These are phyloP conservation scores for Aspergillus alliaceus DNA, from an alignment of 2,329 filamentous ascomycete species.

Conservation along the genomic window DNA sequence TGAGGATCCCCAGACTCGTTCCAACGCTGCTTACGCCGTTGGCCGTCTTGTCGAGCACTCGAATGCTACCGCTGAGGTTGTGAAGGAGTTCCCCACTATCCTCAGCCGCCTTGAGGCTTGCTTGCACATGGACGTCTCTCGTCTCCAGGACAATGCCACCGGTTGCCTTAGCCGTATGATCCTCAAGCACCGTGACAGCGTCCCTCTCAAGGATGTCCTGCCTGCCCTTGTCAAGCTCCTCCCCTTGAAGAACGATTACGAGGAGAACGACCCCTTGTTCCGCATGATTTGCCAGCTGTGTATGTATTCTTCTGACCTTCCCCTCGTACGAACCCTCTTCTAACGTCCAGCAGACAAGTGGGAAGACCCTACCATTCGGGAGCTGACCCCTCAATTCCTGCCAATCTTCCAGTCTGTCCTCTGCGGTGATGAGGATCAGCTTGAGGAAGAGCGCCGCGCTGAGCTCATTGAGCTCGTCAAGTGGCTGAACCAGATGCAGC, in stretches of 20 bases:
- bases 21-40: constrained; percentile 89
- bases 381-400: constrained; percentile 47
- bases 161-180: constrained; percentile 93
- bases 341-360: constrained; percentile 41
- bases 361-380: constrained; percentile 46
- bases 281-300: constrained; percentile 85
- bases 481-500: constrained; percentile 48
- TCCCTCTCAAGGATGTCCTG: constrained; percentile 78
- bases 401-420: constrained; percentile 51
- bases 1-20: constrained; percentile 87
- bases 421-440: constrained; percentile 45
- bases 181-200: constrained; percentile 76
- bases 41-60: constrained; percentile 84
- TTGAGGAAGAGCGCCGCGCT: constrained; percentile 49
- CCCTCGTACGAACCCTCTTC: neutral
- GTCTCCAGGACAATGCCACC: constrained; percentile 88
- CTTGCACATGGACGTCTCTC: constrained; percentile 72
- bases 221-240: constrained; percentile 76
- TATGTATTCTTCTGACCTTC: constrained; percentile 48
- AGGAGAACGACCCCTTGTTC: constrained; percentile 94
- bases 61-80: constrained; percentile 68
- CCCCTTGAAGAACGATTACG: constrained; percentile 87
- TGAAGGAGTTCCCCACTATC: constrained; percentile 74
- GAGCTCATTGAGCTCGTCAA: constrained; percentile 50
- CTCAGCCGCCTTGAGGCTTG: constrained; percentile 84